Evolutionary conservation across 2,329 filamentous ascomycete species (phyloP).

Genomic region (Epichloe uncinata): DNA sequence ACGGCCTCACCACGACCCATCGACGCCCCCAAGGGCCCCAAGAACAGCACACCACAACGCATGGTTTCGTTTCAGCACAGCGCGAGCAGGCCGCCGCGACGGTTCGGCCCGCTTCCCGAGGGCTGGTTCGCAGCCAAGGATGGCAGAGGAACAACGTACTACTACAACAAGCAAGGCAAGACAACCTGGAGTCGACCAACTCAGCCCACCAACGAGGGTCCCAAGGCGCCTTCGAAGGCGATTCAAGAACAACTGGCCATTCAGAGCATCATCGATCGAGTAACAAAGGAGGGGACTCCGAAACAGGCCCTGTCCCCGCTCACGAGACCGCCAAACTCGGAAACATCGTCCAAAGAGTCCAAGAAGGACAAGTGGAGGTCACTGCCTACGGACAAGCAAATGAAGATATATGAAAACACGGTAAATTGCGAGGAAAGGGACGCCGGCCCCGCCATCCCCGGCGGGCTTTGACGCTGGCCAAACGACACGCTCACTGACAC

Average conservation of each 20-base stretch:
- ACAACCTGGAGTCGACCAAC: conserved; percentile 77
- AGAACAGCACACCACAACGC: conserved; percentile 44
- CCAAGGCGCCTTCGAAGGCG: conserved; percentile 51
- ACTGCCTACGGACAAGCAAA: conserved; percentile 69
- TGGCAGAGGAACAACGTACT: conserved; percentile 62
- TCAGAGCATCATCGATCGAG: conserved; percentile 74
- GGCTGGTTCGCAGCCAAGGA: conserved; percentile 77
- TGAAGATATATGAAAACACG: conserved; percentile 89
- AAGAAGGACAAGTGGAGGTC: conserved; percentile 60
- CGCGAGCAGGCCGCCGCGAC: conserved; percentile 39
- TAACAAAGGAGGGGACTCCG: conserved; percentile 53
- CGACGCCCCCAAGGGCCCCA: conserved; percentile 44
- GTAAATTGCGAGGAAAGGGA: conserved; percentile 35
- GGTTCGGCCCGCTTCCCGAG: conserved; percentile 47
- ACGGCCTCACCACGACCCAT: conserved; percentile 31
- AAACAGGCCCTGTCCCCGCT: conserved; percentile 46
- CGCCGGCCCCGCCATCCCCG: too few relatives aligned
- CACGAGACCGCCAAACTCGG: conserved; percentile 39
- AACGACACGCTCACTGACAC: not conserved
- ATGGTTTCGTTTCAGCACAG: conserved; percentile 37
- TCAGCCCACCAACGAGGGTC: conserved; percentile 49
- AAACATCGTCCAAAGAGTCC: conserved; percentile 40
- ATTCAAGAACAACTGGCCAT: conserved; percentile 56
- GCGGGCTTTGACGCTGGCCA: too few relatives aligned
- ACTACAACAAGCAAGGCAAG: conserved; percentile 64